These are phyloP conservation scores for Trichoderma arundinaceum DNA, from an alignment of 2,329 filamentous ascomycete genomes.

Conservation along the genomic window DNA sequence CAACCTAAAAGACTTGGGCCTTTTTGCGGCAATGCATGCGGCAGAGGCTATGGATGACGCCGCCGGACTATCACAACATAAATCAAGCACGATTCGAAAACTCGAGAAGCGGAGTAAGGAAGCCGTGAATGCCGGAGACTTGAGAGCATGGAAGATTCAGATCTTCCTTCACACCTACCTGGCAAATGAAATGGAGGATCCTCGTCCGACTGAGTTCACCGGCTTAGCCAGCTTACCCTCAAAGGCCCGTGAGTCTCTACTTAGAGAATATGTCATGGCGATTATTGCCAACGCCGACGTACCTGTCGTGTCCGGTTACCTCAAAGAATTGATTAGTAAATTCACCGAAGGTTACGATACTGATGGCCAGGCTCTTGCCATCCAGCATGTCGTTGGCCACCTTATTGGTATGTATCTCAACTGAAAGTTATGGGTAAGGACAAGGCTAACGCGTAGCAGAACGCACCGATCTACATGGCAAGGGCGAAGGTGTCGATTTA, in stretches of 20 bases:
- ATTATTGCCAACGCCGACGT: conserved; percentile 44
- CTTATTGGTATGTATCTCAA: conserved; percentile 46
- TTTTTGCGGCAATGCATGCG: conserved; percentile 46
- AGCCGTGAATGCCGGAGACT: conserved; percentile 45
- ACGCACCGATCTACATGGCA: conserved; percentile 40
- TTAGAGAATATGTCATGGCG: conserved; percentile 43
- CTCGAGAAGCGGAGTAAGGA: conserved; percentile 46
- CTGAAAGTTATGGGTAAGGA: too few relatives aligned
- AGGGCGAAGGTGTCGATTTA: conserved; percentile 46
- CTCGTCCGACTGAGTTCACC: conserved; percentile 45
- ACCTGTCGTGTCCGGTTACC: conserved; percentile 46
- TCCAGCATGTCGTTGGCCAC: conserved; percentile 50
- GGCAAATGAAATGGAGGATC: conserved; percentile 40
- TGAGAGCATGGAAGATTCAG: conserved; percentile 54
- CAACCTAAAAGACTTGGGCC: conserved; percentile 36
- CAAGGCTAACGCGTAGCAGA: conserved; percentile 38
- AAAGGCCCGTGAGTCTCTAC: conserved; percentile 42
- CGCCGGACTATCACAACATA: conserved; percentile 36
- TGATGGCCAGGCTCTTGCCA: conserved; percentile 52
- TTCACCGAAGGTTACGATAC: conserved; percentile 42
- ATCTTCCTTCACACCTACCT: conserved; percentile 51
- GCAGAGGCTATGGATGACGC: conserved; percentile 37
- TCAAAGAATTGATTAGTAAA: conserved; percentile 46
- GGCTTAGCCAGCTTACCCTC: conserved; percentile 40
- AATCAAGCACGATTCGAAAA: conserved; percentile 43